These are phyloP conservation scores for Oryza meyeriana DNA, from an alignment of 176 grass and related monocot species.

Conservation along the genomic window DNA sequence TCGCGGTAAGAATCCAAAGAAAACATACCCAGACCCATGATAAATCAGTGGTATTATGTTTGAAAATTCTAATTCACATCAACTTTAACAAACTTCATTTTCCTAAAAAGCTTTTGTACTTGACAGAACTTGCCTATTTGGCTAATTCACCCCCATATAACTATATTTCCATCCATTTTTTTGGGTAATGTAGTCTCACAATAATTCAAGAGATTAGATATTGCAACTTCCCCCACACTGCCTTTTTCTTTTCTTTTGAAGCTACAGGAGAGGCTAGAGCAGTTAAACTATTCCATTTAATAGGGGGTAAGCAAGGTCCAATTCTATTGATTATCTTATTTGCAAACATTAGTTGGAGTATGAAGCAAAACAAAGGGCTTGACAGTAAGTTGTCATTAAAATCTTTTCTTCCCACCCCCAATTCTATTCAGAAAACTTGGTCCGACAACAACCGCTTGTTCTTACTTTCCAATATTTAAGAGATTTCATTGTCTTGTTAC, in stretches of 20 bases:
- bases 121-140: neutral
- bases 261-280: neutral
- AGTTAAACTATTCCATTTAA: neutral
- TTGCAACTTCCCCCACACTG: neutral
- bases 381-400: neutral
- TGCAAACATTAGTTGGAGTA: neutral
- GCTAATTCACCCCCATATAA: neutral
- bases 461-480: neutral
- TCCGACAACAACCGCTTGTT: neutral
- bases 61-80: neutral
- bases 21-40: neutral
- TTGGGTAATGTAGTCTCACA: neutral
- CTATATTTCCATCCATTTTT: neutral
- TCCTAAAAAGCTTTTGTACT: neutral
- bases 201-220: neutral
- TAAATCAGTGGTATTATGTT: neutral
- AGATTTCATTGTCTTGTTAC: neutral
- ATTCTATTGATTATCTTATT: neutral
- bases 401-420: neutral
- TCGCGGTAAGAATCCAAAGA: slow-evolving; percentile 7
- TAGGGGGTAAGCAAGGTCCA: neutral
- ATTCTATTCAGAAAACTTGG: neutral
- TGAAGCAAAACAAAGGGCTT: neutral
- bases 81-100: neutral
- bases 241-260: neutral